These are phyloP conservation scores for Yamadazyma sp. DNA, from an alignment of 1,139 yeast genomes.

Conservation along the genomic window DNA sequence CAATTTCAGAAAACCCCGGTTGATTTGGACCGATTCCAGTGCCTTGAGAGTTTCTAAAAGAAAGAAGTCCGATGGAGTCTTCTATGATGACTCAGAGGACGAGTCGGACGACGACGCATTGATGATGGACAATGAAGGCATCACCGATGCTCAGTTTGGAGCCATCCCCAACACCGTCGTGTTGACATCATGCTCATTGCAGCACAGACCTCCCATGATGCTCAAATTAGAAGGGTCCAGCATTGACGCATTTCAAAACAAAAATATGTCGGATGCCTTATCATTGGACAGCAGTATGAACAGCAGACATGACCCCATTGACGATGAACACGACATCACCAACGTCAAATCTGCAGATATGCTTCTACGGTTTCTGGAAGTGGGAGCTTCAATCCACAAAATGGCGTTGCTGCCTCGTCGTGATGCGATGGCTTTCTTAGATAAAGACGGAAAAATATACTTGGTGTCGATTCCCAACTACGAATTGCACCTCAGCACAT, in stretches of 20 bases:
- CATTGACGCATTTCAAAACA: conserved; percentile 23
- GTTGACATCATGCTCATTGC: conserved; percentile 39
- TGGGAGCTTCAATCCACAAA: conserved; percentile 77
- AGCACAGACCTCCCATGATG: conserved; percentile 37
- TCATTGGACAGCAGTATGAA: conserved; percentile 21
- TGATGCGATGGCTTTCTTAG: conserved; percentile 79
- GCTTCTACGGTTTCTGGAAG: conserved; percentile 60
- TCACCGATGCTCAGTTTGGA: conserved; percentile 74
- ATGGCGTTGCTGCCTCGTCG: conserved; percentile 82
- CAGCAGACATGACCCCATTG: conserved; percentile 17
- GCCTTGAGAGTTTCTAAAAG: conserved; percentile 16
- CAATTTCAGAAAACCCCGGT: conserved; percentile 57
- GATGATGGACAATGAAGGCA: conserved; percentile 78
- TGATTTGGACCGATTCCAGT: conserved; percentile 45
- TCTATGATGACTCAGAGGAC: conserved; percentile 19
- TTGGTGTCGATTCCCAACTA: conserved; percentile 65
- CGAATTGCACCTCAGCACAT: conserved; percentile 32
- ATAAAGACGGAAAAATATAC: conserved; percentile 73
- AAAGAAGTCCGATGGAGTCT: conserved; percentile 17
- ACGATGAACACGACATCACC: conserved; percentile 20
- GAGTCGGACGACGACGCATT: conserved; percentile 30
- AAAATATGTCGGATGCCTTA: conserved; percentile 16
- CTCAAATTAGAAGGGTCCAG: conserved; percentile 34
- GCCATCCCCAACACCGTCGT: conserved; percentile 36
- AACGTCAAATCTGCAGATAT: conserved; percentile 34